Evolutionary conservation across 768 basidiomycete species (phyloP).

Genomic region (Hydnomerulius pinastri): DNA sequence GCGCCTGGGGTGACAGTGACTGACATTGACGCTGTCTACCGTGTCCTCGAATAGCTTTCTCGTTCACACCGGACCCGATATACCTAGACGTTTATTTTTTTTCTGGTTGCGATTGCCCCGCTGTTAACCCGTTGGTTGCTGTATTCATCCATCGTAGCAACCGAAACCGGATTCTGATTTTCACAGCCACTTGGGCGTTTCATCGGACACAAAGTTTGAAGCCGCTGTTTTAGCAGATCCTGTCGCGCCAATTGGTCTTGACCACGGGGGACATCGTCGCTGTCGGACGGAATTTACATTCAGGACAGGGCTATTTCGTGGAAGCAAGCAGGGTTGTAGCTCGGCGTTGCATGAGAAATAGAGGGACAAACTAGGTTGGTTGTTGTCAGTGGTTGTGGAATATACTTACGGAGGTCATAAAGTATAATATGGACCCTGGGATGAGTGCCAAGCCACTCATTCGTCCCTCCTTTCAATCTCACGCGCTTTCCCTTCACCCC

Average conservation of each 20-base stretch:
- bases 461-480: slow-evolving; percentile 39
- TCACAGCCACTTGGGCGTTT: slow-evolving; percentile 1
- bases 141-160: slow-evolving; percentile 1
- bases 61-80: neutral
- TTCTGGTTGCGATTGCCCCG: neutral
- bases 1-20: neutral
- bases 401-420: slow-evolving; percentile 12
- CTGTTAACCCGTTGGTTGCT: neutral
- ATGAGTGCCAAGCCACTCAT: slow-evolving; percentile 36
- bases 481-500: slow-evolving; percentile 14
- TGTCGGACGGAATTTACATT: neutral
- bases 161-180: neutral
- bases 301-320: neutral
- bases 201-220: neutral
- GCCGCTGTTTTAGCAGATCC: neutral
- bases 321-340: slow-evolving; percentile 17
- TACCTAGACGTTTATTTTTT: too few species aligned
- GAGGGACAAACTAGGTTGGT: slow-evolving; percentile 7
- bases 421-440: slow-evolving; percentile 32
- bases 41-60: neutral
- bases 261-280: too few species aligned
- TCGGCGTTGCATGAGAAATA: slow-evolving; percentile 30
- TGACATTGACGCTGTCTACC: neutral
- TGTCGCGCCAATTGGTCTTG: neutral
- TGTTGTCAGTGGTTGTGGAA: slow-evolving; percentile 4